Conservation (phyloP, 1,284 basidiomycete genomes). For the Violaceomyces palustris region DNA sequence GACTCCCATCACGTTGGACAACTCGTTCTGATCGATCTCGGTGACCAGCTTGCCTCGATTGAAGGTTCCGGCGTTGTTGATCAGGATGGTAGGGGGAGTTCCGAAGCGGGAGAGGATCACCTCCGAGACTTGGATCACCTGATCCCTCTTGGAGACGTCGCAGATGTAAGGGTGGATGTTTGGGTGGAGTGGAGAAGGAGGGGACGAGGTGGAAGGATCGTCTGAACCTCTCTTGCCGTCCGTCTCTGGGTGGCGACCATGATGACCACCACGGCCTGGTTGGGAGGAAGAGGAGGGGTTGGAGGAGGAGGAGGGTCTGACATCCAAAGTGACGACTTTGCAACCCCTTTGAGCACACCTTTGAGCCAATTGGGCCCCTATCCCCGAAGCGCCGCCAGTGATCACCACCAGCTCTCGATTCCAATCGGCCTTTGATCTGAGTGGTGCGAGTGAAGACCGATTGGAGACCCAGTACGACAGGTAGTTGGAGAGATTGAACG, state of each 20-base stretch:
- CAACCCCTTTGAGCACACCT: conserved; percentile 75
- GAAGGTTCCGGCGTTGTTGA: conserved; percentile 97
- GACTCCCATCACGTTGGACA: conserved; percentile 69
- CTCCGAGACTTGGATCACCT: conserved; percentile 1
- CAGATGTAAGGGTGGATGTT: conserved; percentile 37
- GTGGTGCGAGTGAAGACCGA: conserved; percentile 5
- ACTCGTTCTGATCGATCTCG: conserved; percentile 70
- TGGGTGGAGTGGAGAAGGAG: conserved; percentile 1
- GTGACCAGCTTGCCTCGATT: conserved; percentile 80
- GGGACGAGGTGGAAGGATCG: too few relatives aligned
- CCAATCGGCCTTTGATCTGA: conserved; percentile 15
- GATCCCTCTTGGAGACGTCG: conserved; percentile 17
- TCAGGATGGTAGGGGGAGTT: conserved; percentile 69
- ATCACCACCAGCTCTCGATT: conserved; percentile 30
- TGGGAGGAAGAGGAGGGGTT: too few relatives aligned
- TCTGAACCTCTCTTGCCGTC: too few relatives aligned
- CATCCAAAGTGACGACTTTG: conserved; percentile 77
- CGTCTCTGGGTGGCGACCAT: too few relatives aligned
- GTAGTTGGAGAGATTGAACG: background rate
- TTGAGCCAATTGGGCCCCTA: conserved; percentile 78
- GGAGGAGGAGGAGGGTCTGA: too few relatives aligned
- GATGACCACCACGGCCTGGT: too few relatives aligned
- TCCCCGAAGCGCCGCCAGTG: conserved; percentile 68
- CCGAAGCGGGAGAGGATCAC: conserved; percentile 1
- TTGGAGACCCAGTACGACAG: conserved; percentile 11